phyloP scores from a whole-genome alignment of 1,284 basidiomycete genomes.

The Trametes polyzona region DNA sequence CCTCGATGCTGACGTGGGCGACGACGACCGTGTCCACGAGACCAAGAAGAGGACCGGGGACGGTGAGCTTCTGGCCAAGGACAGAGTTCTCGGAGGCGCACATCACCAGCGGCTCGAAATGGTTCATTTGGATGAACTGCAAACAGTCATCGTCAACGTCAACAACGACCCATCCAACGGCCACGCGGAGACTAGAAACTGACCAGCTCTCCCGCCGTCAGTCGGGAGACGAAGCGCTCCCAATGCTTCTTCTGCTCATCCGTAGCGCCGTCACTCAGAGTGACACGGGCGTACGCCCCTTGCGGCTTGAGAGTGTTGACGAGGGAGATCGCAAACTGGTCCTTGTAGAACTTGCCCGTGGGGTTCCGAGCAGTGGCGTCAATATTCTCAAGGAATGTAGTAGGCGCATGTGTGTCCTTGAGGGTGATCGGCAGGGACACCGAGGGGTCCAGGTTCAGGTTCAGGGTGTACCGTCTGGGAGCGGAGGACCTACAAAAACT shows the following conservation, averaged over 20 bases:
- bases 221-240: constrained; percentile 28
- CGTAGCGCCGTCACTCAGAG: constrained; percentile 13
- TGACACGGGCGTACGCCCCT: constrained; percentile 29
- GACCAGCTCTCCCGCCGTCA: constrained; percentile 31
- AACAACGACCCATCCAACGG: background rate
- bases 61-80: constrained; percentile 25
- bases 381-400: constrained; percentile 20
- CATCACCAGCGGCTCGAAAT: constrained; percentile 30
- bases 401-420: constrained; percentile 28
- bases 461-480: constrained; percentile 10
- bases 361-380: constrained; percentile 19
- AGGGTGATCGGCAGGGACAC: constrained; percentile 27
- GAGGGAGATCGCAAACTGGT: constrained; percentile 24
- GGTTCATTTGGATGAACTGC: constrained; percentile 35
- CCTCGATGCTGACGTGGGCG: constrained; percentile 30
- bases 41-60: constrained; percentile 29
- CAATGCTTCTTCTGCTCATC: constrained; percentile 29
- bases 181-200: too few species aligned
- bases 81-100: constrained; percentile 28
- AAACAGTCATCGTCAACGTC: background rate
- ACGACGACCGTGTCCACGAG: constrained; percentile 28
- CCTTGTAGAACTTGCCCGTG: constrained; percentile 37
- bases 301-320: constrained; percentile 25
- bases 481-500: background rate
- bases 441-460: constrained; percentile 27